These are phyloP conservation scores for Epithemia pelagica DNA, from an alignment of 108 stramenopile genomes.

Conservation along the genomic window DNA sequence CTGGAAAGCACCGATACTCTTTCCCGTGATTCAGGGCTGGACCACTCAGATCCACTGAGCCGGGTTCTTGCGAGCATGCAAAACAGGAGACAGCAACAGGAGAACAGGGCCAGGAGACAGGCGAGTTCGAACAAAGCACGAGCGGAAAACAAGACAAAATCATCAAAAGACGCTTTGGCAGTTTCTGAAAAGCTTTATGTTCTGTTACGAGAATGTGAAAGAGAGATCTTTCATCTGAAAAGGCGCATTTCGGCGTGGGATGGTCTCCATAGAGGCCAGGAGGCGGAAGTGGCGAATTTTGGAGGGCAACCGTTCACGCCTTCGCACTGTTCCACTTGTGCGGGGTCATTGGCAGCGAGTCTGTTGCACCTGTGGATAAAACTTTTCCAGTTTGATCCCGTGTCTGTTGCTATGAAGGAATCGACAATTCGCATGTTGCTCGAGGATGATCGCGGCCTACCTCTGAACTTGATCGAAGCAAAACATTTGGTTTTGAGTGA, in stretches of 20 bases:
- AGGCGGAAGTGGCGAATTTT: conserved; percentile 10
- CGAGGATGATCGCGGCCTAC: conserved; percentile 27
- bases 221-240: conserved; percentile 56
- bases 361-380: conserved; percentile 33
- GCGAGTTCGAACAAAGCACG: not conserved
- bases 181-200: conserved; percentile 47
- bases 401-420: conserved; percentile 19
- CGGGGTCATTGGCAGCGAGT: conserved; percentile 28
- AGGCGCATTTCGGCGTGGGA: conserved; percentile 69
- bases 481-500: conserved; percentile 44
- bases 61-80: conserved; percentile 34
- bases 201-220: conserved; percentile 65
- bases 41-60: conserved; percentile 31
- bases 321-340: conserved; percentile 60
- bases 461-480: conserved; percentile 28
- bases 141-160: not conserved
- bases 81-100: not conserved
- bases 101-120: not conserved
- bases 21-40: conserved; percentile 5
- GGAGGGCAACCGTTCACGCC: conserved; percentile 27
- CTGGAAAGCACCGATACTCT: conserved; percentile 23
- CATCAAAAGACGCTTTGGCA: conserved; percentile 19
- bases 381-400: conserved; percentile 39
- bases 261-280: conserved; percentile 44
- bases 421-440: conserved; percentile 36